A percentile compares a stretch with the other conserved stretches of the same genome.
Conservation (phyloP, 768 basidiomycete genomes). For the Dictyophora rubrovolvata region DNA sequence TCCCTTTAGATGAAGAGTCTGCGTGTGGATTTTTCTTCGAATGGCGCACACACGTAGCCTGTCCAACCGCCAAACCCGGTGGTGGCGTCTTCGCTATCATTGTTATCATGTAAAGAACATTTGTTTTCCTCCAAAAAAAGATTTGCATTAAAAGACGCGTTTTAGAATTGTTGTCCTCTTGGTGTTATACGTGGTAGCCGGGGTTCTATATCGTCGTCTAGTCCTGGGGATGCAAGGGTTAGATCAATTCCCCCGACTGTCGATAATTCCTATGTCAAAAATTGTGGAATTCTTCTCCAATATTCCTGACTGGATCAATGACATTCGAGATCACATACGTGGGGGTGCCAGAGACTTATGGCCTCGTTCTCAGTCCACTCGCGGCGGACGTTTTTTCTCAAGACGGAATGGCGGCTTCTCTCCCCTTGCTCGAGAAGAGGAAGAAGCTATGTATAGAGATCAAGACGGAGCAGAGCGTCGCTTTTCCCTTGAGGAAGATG, state of each 20-base stretch:
- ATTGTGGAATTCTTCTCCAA: neutral
- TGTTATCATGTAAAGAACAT: conserved; percentile 44
- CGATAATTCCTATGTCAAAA: conserved; percentile 6
- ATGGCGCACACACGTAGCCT: conserved; percentile 81
- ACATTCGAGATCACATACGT: conserved; percentile 7
- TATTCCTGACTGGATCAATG: conserved; percentile 4
- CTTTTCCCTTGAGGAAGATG: conserved; percentile 11
- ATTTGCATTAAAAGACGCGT: neutral
- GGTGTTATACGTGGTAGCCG: conserved; percentile 54
- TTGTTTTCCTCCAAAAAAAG: neutral
- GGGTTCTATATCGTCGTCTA: conserved; percentile 69
- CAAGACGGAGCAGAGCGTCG: conserved; percentile 6
- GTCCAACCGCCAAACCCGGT: conserved; percentile 52
- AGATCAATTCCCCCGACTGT: conserved; percentile 53
- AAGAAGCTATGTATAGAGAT: conserved; percentile 8
- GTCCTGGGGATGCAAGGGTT: conserved; percentile 61
- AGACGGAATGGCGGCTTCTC: conserved; percentile 8
- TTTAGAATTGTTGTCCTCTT: conserved; percentile 45
- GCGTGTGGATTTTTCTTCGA: conserved; percentile 77
- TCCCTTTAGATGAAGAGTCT: conserved; percentile 54
- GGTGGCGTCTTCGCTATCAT: conserved; percentile 45
- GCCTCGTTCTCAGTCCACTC: neutral
- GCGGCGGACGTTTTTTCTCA: neutral
- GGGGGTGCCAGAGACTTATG: conserved; percentile 5
- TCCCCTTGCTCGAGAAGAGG: conserved; percentile 6